Base-by-base conservation (phyloP, 2,329 filamentous ascomycete genomes). In the Trichoderma atroviride region DNA sequence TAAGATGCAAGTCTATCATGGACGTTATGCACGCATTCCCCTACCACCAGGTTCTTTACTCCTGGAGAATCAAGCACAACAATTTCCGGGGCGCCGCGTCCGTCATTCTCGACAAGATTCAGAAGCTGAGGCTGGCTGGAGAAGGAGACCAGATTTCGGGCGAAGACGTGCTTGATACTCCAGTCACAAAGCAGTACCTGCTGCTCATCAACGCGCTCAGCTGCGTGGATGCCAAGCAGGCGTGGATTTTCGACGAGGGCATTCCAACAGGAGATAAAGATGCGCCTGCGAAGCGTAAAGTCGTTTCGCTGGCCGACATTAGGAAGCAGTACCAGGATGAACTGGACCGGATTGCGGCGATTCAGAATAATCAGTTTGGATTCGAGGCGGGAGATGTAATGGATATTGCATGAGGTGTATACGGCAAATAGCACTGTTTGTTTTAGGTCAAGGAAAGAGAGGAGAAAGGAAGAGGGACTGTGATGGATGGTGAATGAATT, bases 161-260 rank as follows among this genome's bases (percentile, higher is more conserved):
- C 4, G 85, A 85, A 22, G 88, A 90, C 71, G 83, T 84, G 4
- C 81, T 89, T 13, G 88, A 91, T 73, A 91, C 88, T 0, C 84
- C 85, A 0, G 85, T 92, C 37, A 89, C 91, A 58, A 88, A 92
- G 74, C 91, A 93, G 75, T 96, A 97, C 75, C 83, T 98, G n/a
- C 86, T 94, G 71, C 87, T 99, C 56, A 97, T 99, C 82, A 99
- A 99, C 78, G 91, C 93, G 0, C 84, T 99, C 71, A 93, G 92
- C 73, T 97, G 93, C 72, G 93, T 97, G 52, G 89, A 92, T 60
- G 84, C 89, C 69, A 88, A 87, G 73, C 89, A 92, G 71, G 92
- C 97, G 75, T 99, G 96, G 87, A 88, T 97, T 78, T 89, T 87
- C 60, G 75, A 79, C 78, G 77, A 80, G 64, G 74, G 78, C 14